Evolutionary conservation across 1,139 yeast genomes (phyloP), one percentile per base, ranked within the genome.

Genomic region (Candida frijolesensis): DNA sequence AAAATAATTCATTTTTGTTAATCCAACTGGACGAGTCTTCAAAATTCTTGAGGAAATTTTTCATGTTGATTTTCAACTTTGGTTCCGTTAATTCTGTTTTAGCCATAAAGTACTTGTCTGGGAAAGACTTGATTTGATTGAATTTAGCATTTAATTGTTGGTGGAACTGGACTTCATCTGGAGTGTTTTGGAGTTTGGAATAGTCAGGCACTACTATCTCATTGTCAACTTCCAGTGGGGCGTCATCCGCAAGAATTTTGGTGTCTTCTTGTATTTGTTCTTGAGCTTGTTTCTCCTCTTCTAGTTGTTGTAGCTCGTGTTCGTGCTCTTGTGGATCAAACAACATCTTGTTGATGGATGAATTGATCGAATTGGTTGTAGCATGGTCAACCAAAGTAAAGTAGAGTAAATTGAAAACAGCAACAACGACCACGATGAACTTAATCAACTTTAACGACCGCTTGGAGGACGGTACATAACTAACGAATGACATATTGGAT

Each of bases 71-170:
- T 43, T 60, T 56, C 15, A 63, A 55, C 30, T 63, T 60, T 25
- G 59, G 51, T 49, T 69, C 66, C 2, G 64, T 58, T 40, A 69
- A 57, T 40, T 65, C 66, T 8, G 71, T 64, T 51, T 68, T 66
- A 3, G 65, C 70, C 32, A 66, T 54, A 69, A 71, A 67, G 52
- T 65, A 67, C 41, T 64, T 61, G 3, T 58, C 56, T 35, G 59
- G 59, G 29, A 51, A 30, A 7, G 54, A 53, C 52, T 51, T 25
- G 30, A 56, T 50, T 49, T 53, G 25, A 39, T 54, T 60, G 52
- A 60, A 46, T 25, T 44, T 48, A 10, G 18, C 22, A 27, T 37
- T 19, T 7, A 44, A 16, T 37, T 34, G 44, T 46, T 38, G 6
- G 32, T 33, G 11, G 44, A 46, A 51, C 2, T 60, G 55, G 33